Evolutionary conservation across 805 yeast genomes (phyloP).

Genomic region (Metschnikowia chrysomelidarum): DNA sequence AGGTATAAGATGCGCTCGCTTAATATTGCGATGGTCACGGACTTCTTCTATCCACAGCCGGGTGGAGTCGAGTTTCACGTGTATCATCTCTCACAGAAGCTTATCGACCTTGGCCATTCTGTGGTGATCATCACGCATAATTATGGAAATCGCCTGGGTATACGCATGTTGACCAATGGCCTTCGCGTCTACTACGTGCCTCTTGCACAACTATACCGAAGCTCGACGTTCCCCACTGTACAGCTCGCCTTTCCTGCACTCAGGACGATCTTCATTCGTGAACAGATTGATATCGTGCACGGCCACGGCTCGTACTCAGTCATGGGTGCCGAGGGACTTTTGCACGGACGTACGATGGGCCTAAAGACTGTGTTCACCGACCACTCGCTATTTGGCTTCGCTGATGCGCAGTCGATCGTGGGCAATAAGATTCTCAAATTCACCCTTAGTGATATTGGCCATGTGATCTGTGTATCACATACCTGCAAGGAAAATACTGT

Average conservation of each 20-base stretch:
- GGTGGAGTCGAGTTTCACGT: constrained; percentile 98
- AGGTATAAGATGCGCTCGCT: constrained; percentile 11
- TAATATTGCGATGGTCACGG: constrained; percentile 76
- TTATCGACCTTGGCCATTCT: constrained; percentile 77
- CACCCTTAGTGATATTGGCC: constrained; percentile 81
- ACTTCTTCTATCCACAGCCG: constrained; percentile 96
- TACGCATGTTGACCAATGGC: constrained; percentile 83
- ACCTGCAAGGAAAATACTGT: constrained; percentile 97
- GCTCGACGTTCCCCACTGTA: constrained; percentile 84
- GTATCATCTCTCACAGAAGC: constrained; percentile 82
- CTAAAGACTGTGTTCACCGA: constrained; percentile 89
- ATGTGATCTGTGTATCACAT: constrained; percentile 94
- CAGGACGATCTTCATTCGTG: constrained; percentile 82
- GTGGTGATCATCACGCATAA: constrained; percentile 88
- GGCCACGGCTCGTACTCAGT: constrained; percentile 92
- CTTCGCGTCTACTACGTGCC: constrained; percentile 92
- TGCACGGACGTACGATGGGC: constrained; percentile 95
- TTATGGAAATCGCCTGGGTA: constrained; percentile 78
- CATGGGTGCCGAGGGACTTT: constrained; percentile 82
- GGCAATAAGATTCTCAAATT: constrained; percentile 86
- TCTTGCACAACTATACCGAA: constrained; percentile 72
- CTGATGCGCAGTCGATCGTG: constrained; percentile 75
- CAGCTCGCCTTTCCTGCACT: constrained; percentile 84
- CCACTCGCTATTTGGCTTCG: constrained; percentile 93
- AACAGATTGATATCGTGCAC: constrained; percentile 83